These are phyloP conservation scores for Pulveroboletus frians DNA, from an alignment of 768 basidiomycete species.

Conservation along the genomic window DNA sequence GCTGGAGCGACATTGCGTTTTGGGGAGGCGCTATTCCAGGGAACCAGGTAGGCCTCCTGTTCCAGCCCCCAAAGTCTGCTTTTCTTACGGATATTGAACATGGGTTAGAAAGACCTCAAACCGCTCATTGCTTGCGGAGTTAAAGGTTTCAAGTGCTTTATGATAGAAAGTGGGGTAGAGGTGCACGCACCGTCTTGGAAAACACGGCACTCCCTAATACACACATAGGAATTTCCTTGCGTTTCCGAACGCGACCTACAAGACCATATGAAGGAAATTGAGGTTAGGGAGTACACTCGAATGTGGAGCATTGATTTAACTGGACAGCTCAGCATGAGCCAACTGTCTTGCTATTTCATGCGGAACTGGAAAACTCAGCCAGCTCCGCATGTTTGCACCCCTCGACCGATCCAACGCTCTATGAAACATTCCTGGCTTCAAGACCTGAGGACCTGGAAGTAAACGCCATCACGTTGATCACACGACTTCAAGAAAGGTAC, in stretches of 20 bases:
- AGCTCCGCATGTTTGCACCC: conserved; percentile 12
- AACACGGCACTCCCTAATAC: conserved; percentile 4
- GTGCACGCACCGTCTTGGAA: conserved; percentile 36
- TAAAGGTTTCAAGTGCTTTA: conserved; percentile 95
- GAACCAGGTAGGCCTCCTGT: conserved; percentile 56
- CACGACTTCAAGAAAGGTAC: conserved; percentile 53
- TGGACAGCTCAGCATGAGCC: conserved; percentile 46
- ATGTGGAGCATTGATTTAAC: conserved; percentile 8
- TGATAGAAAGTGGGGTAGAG: conserved; percentile 94
- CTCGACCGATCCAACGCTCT: conserved; percentile 46
- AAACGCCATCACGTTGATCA: conserved; percentile 76
- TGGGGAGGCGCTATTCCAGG: conserved; percentile 92
- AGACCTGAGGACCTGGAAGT: conserved; percentile 78
- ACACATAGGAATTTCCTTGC: conserved; percentile 81
- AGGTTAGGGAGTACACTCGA: conserved; percentile 40
- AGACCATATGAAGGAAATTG: conserved; percentile 65
- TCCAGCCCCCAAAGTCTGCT: background rate
- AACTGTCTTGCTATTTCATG: conserved; percentile 85
- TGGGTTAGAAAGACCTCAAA: conserved; percentile 57
- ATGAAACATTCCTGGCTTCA: conserved; percentile 80
- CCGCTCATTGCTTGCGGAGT: conserved; percentile 78
- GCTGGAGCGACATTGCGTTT: conserved; percentile 72
- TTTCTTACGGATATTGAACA: background rate
- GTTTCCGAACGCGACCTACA: conserved; percentile 67
- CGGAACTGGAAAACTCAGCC: conserved; percentile 60